A percentile compares a stretch with the other conserved stretches of the same genome.
Conservation (phyloP, 1,284 basidiomycete genomes). For the Rhodofomes roseus region DNA sequence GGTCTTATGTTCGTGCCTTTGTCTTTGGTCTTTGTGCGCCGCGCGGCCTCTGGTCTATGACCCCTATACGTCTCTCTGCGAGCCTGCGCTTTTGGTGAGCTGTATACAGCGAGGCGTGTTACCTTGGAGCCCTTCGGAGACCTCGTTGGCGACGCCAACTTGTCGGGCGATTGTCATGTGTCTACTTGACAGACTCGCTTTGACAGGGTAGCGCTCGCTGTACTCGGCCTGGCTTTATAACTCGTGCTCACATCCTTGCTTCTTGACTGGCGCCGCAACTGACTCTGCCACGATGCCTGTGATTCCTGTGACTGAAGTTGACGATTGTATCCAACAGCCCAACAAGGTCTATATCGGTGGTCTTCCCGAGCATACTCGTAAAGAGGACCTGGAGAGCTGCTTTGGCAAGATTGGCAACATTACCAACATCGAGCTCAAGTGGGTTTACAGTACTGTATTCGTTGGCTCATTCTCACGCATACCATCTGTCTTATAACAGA, state of each 20-base stretch:
- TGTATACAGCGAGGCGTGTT: not conserved
- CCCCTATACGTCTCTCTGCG: not conserved
- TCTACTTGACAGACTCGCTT: not conserved
- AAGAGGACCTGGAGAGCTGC: slow-evolving; percentile 78
- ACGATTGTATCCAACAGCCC: slow-evolving; percentile 65
- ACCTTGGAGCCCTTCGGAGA: not conserved
- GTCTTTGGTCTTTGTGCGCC: slow-evolving; percentile 24
- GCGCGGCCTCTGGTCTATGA: slow-evolving; percentile 7
- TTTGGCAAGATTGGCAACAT: slow-evolving; percentile 83
- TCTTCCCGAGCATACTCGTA: slow-evolving; percentile 77
- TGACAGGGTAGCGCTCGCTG: not conserved
- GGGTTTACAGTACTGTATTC: slow-evolving; percentile 29
- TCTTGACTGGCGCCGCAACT: slow-evolving; percentile 22
- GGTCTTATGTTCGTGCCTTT: slow-evolving; percentile 43
- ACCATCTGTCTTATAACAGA: slow-evolving; percentile 34
- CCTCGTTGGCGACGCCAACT: not conserved
- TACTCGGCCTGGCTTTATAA: slow-evolving; percentile 12
- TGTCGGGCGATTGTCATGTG: not conserved
- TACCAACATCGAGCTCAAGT: slow-evolving; percentile 78
- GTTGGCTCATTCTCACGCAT: not conserved
- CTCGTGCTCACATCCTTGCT: slow-evolving; percentile 6
- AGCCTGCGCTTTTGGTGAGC: not conserved
- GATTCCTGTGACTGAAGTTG: slow-evolving; percentile 56
- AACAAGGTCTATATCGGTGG: slow-evolving; percentile 89
- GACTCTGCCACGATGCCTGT: slow-evolving; percentile 37